These are phyloP conservation scores for Pulicaria dysenterica DNA, from an alignment of 129 eudicot species.

Conservation along the genomic window DNA sequence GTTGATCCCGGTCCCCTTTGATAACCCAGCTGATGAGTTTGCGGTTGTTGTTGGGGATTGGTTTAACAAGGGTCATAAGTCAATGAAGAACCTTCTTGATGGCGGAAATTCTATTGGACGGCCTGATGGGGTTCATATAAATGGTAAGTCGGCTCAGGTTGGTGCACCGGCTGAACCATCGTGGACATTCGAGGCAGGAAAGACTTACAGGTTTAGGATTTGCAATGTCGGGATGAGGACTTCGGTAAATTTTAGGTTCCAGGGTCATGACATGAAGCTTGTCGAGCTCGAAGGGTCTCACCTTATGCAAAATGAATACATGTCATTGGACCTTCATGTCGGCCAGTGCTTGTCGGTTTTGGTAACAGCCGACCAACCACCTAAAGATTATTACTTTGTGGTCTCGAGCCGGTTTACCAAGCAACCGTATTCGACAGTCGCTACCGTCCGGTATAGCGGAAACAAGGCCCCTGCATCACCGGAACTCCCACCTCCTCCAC, in stretches of 20 bases:
- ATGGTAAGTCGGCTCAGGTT: constrained; percentile 60
- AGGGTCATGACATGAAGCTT: constrained; percentile 73
- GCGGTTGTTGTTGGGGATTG: constrained; percentile 79
- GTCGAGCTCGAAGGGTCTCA: constrained; percentile 93
- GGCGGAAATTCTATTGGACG: constrained; percentile 65
- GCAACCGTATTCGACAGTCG: constrained; percentile 41
- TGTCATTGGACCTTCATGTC: constrained; percentile 76
- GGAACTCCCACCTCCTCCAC: constrained; percentile 57
- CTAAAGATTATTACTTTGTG: constrained; percentile 77
- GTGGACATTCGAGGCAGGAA: constrained; percentile 62
- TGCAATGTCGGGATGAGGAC: constrained; percentile 77
- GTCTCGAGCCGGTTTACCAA: constrained; percentile 74
- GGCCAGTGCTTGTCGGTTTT: constrained; percentile 83
- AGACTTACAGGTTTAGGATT: constrained; percentile 74
- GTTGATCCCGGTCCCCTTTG: constrained; percentile 77
- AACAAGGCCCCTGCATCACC: constrained; percentile 46
- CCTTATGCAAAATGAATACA: constrained; percentile 66
- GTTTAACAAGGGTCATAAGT: constrained; percentile 75
- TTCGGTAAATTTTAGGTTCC: constrained; percentile 72
- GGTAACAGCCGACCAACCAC: constrained; percentile 68
- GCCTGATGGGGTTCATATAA: constrained; percentile 75
- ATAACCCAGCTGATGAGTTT: constrained; percentile 64
- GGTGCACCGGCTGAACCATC: constrained; percentile 54
- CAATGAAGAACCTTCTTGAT: constrained; percentile 55
- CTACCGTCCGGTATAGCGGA: constrained; percentile 56